Conservation (phyloP, 2,329 filamentous ascomycete genomes). For the Thyridium curvatum region DNA sequence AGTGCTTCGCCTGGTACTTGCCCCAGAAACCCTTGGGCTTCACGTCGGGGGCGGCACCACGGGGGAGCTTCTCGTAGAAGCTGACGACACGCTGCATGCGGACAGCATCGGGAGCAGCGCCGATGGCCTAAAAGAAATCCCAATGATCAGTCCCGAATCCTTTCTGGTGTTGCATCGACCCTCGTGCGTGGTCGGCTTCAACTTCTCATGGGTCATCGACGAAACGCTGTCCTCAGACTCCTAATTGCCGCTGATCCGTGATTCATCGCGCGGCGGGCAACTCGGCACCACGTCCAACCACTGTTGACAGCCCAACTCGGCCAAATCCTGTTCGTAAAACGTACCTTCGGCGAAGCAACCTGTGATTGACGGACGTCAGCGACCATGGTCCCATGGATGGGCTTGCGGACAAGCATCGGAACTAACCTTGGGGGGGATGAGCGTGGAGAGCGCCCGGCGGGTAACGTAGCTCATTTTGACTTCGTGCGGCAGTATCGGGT, state of each 20-base stretch:
- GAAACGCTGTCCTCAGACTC: no score
- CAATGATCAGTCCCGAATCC: conserved; percentile 26
- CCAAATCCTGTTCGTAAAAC: conserved; percentile 26
- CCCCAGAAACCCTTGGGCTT: conserved; percentile 78
- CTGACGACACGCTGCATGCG: conserved; percentile 97
- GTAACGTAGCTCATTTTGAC: conserved; percentile 87
- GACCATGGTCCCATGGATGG: no score
- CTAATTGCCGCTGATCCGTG: no score
- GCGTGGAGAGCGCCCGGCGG: conserved; percentile 89
- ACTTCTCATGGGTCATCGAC: no score
- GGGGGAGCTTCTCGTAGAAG: conserved; percentile 98
- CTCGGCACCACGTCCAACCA: no score
- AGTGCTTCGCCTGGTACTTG: conserved; percentile 83
- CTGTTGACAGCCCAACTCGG: no score
- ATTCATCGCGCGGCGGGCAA: no score
- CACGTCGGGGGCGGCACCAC: conserved; percentile 77
- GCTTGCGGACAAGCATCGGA: conserved; percentile 5
- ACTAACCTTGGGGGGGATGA: conserved; percentile 96
- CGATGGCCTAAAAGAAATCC: conserved; percentile 68
- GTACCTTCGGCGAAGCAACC: conserved; percentile 81
- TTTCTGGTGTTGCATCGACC: background rate
- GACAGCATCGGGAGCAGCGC: conserved; percentile 88
- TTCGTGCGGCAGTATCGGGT: conserved; percentile 9
- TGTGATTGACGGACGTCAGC: conserved; percentile 21
- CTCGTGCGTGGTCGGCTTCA: no score